Percentiles rank a stretch among this genome's conserved stretches.
phyloP scores from a whole-genome alignment of 169 alveolate genomes.

The Theileria sp. region DNA sequence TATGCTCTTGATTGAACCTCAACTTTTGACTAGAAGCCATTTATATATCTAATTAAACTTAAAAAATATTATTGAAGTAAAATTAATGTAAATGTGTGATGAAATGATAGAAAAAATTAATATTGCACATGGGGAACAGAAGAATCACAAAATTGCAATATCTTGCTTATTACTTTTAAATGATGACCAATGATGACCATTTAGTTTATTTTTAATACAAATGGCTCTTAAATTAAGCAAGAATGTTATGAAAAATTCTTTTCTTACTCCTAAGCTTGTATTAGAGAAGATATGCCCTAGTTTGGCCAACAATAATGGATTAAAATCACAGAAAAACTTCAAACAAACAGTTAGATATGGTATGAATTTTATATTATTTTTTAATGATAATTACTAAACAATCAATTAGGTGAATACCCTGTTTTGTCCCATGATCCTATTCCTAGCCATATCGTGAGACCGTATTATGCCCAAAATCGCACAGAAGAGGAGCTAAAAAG shows the following conservation, averaged over 20 bases:
- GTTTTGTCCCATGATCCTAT: slow-evolving; percentile 55
- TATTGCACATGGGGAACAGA: slow-evolving; percentile 17
- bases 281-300: slow-evolving; percentile 24
- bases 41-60: background rate
- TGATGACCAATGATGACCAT: background rate
- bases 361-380: slow-evolving; percentile 4
- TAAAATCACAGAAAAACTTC: background rate
- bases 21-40: slow-evolving; percentile 27
- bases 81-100: background rate
- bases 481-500: slow-evolving; percentile 27
- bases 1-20: slow-evolving; percentile 25
- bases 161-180: background rate
- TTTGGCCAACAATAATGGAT: background rate
- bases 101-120: background rate
- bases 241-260: slow-evolving; percentile 4
- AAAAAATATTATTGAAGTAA: background rate
- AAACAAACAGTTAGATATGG: slow-evolving; percentile 39
- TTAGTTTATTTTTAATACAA: background rate
- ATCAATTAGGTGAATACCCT: slow-evolving; percentile 62
- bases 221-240: background rate
- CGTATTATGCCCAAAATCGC: slow-evolving; percentile 63
- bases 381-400: background rate
- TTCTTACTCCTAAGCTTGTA: slow-evolving; percentile 51
- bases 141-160: background rate
- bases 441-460: slow-evolving; percentile 68